Evolutionary conservation across 805 yeast genomes (phyloP), one percentile per base, ranked within the genome.

Genomic region (Candida loeiensis): DNA sequence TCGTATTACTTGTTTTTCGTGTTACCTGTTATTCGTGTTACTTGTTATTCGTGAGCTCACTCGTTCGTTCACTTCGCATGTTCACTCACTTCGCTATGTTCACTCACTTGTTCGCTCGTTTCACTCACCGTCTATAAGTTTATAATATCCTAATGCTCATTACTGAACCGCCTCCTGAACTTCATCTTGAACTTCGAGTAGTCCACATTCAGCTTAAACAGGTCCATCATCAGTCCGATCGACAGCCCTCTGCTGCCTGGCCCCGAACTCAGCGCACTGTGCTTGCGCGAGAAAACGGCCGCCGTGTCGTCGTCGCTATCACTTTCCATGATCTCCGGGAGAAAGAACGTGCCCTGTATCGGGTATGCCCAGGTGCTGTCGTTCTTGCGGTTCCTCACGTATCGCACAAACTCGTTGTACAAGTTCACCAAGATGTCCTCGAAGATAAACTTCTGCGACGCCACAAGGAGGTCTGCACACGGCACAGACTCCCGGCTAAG

Each of bases 391-490:
- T 12, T 24, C 17, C 28, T 16, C 17, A 51, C 49, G 37, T 41
- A 36, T 39, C 47, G 50, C 21, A 61, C 39, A 21, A 63, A 66
- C 47, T 63, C 70, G 45, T 56, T 51, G 45, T 58, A 66, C 35
- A 59, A 57, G 37, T 47, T 45, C 38, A 44, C 58, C 66, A 40
- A 48, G 40, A 21, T 63, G 51, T 27, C 66, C 44, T 46, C 70
- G 41, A 54, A 59, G 4, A 62, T 51, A 21, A 49, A 35, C 29
- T 44, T 45, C 15, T 57, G 48, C 30, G 53, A 37, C 36, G 40
- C 45, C 2, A 30, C 17, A 12, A 58, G 33, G 30, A 42, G 22
- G 7, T 45, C 37, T 12, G 14, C 11, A 8, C 25, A 36, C 4
- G 67, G 69, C 18, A 48, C 35, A 14, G 36, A 44, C n/a, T 51